Conservation (phyloP, 306 rosid genomes). For the Prunus davidiana region DNA sequence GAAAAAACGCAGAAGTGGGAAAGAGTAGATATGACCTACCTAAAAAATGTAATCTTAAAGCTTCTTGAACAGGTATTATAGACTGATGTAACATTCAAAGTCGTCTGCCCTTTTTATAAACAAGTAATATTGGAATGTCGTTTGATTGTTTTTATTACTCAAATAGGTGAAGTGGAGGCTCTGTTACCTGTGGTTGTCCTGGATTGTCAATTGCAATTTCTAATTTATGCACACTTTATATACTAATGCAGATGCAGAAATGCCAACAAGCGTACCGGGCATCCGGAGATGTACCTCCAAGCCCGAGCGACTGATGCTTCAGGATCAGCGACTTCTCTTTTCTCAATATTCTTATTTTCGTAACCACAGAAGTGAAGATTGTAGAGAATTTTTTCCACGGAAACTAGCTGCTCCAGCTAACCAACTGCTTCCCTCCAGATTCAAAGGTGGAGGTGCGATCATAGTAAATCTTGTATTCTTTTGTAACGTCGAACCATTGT, state of each 20-base stretch:
- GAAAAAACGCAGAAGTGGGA: constrained; percentile 88
- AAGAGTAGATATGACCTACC: constrained; percentile 91
- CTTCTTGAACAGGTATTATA: constrained; percentile 88
- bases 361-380: no score
- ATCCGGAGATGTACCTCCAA: constrained; percentile 59
- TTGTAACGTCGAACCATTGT: constrained; percentile 12
- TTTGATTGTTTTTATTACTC: not conserved
- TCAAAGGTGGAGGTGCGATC: constrained; percentile 28
- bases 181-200: not conserved
- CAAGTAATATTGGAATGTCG: not conserved
- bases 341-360: constrained; percentile 57
- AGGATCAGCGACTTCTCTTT: constrained; percentile 59
- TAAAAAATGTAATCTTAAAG: constrained; percentile 89
- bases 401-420: constrained; percentile 10
- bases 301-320: constrained; percentile 59
- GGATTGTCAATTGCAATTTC: not conserved
- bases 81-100: not conserved
- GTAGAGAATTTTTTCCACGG: no score
- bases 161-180: constrained; percentile 90
- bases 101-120: no score
- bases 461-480: constrained; percentile 32
- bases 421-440: constrained; percentile 27
- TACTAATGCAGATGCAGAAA: constrained; percentile 67
- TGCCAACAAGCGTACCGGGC: constrained; percentile 85
- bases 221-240: constrained; percentile 21